phyloP scores from a whole-genome alignment of 495 filamentous ascomycete genomes.

The Tuber magnatum region DNA sequence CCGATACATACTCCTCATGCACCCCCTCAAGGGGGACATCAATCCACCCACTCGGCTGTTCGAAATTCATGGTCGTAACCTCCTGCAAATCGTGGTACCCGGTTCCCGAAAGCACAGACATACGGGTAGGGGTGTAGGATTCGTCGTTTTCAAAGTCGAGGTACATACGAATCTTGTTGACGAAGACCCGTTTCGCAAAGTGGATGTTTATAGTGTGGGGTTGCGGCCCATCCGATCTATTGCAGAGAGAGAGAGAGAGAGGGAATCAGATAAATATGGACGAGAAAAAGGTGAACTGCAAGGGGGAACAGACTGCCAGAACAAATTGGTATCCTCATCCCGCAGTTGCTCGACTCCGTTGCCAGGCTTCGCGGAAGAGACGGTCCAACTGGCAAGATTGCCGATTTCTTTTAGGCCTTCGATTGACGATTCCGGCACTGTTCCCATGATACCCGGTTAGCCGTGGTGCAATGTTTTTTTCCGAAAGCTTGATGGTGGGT shows the following conservation, averaged over 20 bases:
- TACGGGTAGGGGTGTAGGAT: conserved; percentile 92
- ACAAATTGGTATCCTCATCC: conserved; percentile 66
- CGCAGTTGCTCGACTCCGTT: conserved; percentile 81
- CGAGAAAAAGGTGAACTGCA: not conserved
- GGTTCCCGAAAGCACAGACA: conserved; percentile 77
- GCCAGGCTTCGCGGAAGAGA: conserved; percentile 83
- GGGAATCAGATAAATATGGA: not conserved
- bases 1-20: conserved; percentile 24
- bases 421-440: conserved; percentile 23
- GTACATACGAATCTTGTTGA: conserved; percentile 74
- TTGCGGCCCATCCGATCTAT: conserved; percentile 82
- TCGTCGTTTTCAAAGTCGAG: conserved; percentile 89
- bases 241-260: not conserved
- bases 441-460: conserved; percentile 2
- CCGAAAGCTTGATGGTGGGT: not conserved
- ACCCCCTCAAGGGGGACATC: conserved; percentile 70
- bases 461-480: not conserved
- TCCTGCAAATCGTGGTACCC: conserved; percentile 78
- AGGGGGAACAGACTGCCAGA: conserved; percentile 66
- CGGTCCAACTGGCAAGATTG: conserved; percentile 86
- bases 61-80: conserved; percentile 71
- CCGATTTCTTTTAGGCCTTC: conserved; percentile 78
- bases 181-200: conserved; percentile 85
- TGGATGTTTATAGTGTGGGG: conserved; percentile 90
- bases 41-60: conserved; percentile 79